phyloP scores from a whole-genome alignment of 352 stramenopile genomes.

The Pythium insidiosum region DNA sequence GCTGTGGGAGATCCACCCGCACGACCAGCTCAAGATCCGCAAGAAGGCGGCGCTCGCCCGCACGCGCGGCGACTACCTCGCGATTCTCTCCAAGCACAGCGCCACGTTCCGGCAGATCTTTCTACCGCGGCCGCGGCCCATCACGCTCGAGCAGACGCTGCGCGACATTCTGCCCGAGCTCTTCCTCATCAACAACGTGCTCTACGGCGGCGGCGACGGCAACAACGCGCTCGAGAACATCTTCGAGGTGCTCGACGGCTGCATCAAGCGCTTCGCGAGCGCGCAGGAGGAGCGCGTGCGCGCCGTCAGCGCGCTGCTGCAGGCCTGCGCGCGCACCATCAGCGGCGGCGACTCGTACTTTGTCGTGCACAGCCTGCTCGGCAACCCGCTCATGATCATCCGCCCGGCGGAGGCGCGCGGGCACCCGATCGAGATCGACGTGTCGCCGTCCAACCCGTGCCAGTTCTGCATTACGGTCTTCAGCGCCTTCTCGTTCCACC shows the following conservation, averaged over 20 bases:
- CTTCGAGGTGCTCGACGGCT: conserved; percentile 66
- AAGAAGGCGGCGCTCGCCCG: conserved; percentile 52
- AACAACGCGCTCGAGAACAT: conserved; percentile 70
- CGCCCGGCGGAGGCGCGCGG: conserved; percentile 57
- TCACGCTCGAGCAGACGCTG: conserved; percentile 72
- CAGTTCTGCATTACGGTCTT: conserved; percentile 73
- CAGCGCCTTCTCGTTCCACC: conserved; percentile 70
- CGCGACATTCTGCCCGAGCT: conserved; percentile 68
- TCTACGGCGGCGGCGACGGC: conserved; percentile 59
- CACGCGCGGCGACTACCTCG: conserved; percentile 50
- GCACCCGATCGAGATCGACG: conserved; percentile 66
- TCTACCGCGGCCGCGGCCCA: conserved; percentile 52
- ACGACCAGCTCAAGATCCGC: conserved; percentile 61
- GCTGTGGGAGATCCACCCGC: conserved; percentile 79
- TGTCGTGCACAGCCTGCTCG: conserved; percentile 64
- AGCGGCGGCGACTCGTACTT: conserved; percentile 78
- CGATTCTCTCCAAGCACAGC: conserved; percentile 54
- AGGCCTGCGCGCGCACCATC: conserved; percentile 69
- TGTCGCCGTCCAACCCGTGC: conserved; percentile 38
- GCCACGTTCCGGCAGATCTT: conserved; percentile 66
- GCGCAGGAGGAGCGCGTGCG: conserved; percentile 56
- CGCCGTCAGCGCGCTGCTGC: conserved; percentile 54
- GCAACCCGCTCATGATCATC: conserved; percentile 67
- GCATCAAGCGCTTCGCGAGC: conserved; percentile 60
- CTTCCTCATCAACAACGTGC: conserved; percentile 73